A percentile compares a stretch with the other conserved stretches of the same genome.
Conservation (phyloP, 106 monocot species). For the Alisma plantagoaquatica region DNA sequence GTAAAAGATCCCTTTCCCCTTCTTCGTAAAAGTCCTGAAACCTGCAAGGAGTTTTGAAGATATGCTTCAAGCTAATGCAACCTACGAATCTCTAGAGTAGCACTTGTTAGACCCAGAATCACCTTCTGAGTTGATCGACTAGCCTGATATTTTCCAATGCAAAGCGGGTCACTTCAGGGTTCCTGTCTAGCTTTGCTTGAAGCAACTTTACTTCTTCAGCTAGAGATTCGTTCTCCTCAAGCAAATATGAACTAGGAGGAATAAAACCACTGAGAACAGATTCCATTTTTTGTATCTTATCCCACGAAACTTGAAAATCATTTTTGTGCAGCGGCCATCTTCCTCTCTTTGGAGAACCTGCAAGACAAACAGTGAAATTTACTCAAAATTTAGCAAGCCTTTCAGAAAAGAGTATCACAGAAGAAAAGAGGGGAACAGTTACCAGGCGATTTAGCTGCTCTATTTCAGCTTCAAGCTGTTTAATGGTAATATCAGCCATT, state of each 20-base stretch:
- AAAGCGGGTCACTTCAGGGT: slow-evolving; percentile 92
- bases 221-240: slow-evolving; percentile 45
- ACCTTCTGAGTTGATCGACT: slow-evolving; percentile 75
- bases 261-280: slow-evolving; percentile 35
- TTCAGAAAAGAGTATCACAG: too few relatives aligned
- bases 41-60: too few relatives aligned
- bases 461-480: slow-evolving; percentile 83
- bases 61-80: too few relatives aligned
- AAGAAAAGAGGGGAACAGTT: slow-evolving; percentile 3
- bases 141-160: slow-evolving; percentile 88
- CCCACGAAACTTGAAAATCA: slow-evolving; percentile 94
- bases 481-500: slow-evolving; percentile 51
- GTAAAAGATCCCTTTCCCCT: slow-evolving; percentile 72
- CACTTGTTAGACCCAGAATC: neutral
- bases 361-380: too few relatives aligned
- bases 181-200: slow-evolving; percentile 45
- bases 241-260: slow-evolving; percentile 45
- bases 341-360: slow-evolving; percentile 93
- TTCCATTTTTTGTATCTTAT: slow-evolving; percentile 76
- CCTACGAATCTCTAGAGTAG: too few relatives aligned
- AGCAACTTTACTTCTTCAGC: slow-evolving; percentile 57
- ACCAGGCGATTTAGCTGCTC: slow-evolving; percentile 82
- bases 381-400: too few relatives aligned
- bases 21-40: slow-evolving; percentile 87
- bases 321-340: slow-evolving; percentile 60